Base-by-base conservation (phyloP, 805 yeast species). In the Candida boidinii region DNA sequence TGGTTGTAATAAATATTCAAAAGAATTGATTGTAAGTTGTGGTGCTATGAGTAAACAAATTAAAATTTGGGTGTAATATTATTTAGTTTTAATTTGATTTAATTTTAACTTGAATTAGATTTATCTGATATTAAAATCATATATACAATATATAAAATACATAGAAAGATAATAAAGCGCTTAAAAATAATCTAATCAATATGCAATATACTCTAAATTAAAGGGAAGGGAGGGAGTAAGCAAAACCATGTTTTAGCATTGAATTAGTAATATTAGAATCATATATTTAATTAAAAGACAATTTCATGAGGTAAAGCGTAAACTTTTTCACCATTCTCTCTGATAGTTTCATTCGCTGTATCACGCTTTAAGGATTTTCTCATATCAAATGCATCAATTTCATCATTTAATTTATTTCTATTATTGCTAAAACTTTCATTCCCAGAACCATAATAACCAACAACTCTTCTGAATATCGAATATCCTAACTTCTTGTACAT, bases 401-500 rank as follows among this genome's bases (percentile, higher is more conserved):
- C 70, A 55, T 88, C 96, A 42, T 75, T 59, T 8, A 64, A 51
- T 19, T 61, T 60, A 22, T 63, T 70, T 22, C 70, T 54, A n/a
- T 31, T 38, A 17, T 35, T 23, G 11, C 42, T 44, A 1, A 36
- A 27, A 0, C 61, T 61, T 37, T 68, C 69, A 36, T 63, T 62
- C 2, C 59, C 60, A 5, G 62, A 48, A 10, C 87, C 85, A 53
- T 92, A 92, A 51, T 92, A 92, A 0, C 90, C 90, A 10, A 86
- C 74, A 4, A 92, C 97, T 33, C 98, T 59, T 54, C 98, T 60
- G 51, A 68, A 92, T 0, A 87, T 84, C 8, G 76, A 66, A 50
- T 88, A 92, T 0, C 96, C 97, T 35, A 92, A 54, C 44, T 82
- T 80, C 50, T 85, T 90, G 53, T 92, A 92, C 48, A 92, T 59